phyloP scores from a whole-genome alignment of 225 moss, liverwort and hornwort genomes.

The Anthoceros angustus region DNA sequence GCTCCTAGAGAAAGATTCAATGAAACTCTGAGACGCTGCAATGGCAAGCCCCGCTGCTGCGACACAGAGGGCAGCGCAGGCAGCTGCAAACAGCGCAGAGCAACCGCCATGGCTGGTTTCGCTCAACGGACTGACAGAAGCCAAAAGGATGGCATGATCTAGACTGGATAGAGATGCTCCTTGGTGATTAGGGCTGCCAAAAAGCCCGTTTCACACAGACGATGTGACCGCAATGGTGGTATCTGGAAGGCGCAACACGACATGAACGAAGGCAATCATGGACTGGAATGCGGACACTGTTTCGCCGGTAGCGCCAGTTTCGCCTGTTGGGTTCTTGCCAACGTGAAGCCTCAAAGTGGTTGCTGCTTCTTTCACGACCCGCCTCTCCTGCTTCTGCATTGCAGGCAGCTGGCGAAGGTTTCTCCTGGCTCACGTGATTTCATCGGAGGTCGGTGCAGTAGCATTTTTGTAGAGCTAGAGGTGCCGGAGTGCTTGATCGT shows the following conservation, averaged over 20 bases:
- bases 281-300: not conserved
- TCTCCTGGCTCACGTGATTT: too few species aligned
- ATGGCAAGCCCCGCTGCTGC: not conserved
- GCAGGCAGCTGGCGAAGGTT: too few species aligned
- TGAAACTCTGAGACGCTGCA: not conserved
- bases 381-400: not conserved
- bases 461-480: too few species aligned
- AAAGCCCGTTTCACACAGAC: not conserved
- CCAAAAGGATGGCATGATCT: too few species aligned
- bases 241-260: not conserved
- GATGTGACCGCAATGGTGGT: too few species aligned
- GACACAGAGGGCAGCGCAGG: not conserved
- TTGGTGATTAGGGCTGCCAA: not conserved
- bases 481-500: too few species aligned
- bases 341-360: not conserved
- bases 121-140: too few species aligned
- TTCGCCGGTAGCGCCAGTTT: slow-evolving; percentile 3
- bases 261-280: slow-evolving; percentile 1
- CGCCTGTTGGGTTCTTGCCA: not conserved
- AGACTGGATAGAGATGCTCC: too few species aligned
- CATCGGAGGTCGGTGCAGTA: too few species aligned
- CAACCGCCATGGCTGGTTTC: not conserved
- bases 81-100: slow-evolving; percentile 2
- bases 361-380: not conserved
- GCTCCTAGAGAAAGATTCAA: not conserved